Percentiles rank a stretch among this genome's conserved stretches.
These are phyloP conservation scores for Podila epicladia DNA, from an alignment of 192 early-diverging fungal genomes.

Conservation along the genomic window DNA sequence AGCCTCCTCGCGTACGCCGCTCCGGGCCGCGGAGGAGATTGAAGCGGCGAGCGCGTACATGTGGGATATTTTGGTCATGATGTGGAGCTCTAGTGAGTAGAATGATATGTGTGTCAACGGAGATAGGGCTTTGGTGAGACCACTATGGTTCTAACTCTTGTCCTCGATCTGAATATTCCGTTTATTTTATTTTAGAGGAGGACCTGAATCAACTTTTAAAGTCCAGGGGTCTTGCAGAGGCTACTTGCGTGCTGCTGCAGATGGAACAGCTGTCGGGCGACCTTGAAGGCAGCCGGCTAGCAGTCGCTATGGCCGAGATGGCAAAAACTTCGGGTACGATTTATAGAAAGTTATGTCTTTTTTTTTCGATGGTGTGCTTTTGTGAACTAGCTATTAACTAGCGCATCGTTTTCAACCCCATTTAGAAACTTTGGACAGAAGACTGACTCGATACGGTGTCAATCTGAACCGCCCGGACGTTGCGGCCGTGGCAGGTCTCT, in stretches of 20 bases:
- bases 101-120: background rate
- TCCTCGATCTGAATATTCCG: background rate
- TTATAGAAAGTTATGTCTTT: background rate
- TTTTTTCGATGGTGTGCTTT: background rate
- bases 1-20: conserved; percentile 23
- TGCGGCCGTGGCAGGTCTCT: background rate
- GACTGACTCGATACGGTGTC: conserved; percentile 30
- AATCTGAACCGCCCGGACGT: conserved; percentile 25
- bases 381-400: background rate
- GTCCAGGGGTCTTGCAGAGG: conserved; percentile 17
- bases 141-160: background rate
- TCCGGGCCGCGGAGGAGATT: conserved; percentile 26
- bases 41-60: conserved; percentile 26
- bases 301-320: conserved; percentile 22
- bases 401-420: background rate
- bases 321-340: conserved; percentile 22
- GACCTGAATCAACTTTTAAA: conserved; percentile 10
- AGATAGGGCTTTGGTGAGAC: background rate
- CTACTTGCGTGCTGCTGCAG: conserved; percentile 32
- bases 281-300: conserved; percentile 19
- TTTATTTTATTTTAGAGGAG: conserved; percentile 8
- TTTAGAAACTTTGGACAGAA: conserved; percentile 23
- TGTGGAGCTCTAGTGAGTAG: conserved; percentile 46
- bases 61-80: conserved; percentile 33
- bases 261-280: conserved; percentile 25